These are phyloP conservation scores for Penicillium silybi DNA, from an alignment of 495 filamentous ascomycete genomes.

Conservation along the genomic window DNA sequence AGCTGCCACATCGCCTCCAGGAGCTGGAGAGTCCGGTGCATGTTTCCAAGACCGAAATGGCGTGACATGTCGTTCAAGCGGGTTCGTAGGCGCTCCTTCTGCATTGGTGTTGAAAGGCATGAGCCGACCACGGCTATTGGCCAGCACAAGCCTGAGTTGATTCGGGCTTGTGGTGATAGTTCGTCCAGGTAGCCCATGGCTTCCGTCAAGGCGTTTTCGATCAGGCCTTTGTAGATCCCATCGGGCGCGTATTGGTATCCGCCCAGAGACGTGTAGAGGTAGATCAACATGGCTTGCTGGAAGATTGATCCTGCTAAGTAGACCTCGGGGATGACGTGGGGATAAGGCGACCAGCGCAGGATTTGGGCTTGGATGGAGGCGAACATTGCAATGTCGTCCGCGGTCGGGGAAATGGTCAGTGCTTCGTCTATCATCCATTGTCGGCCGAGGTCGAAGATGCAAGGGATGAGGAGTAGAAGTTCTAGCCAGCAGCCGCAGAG, in stretches of 20 bases:
- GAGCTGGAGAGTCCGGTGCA: conserved; percentile 32
- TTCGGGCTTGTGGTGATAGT: conserved; percentile 25
- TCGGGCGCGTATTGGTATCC: conserved; percentile 23
- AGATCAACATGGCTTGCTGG: conserved; percentile 36
- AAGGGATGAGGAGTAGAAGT: conserved; percentile 31
- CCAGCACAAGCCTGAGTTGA: conserved; percentile 39
- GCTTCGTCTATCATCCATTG: conserved; percentile 34
- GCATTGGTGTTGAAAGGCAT: conserved; percentile 19
- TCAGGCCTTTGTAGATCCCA: conserved; percentile 31
- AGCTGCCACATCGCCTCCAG: conserved; percentile 36
- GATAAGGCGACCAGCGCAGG: conserved; percentile 31
- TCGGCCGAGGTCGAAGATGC: conserved; percentile 38
- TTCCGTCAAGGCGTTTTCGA: conserved; percentile 27
- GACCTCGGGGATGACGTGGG: conserved; percentile 30
- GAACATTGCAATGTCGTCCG: conserved; percentile 38
- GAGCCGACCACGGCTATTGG: conserved; percentile 37
- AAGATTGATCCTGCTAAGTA: conserved; percentile 33
- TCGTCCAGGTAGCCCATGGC: conserved; percentile 28
- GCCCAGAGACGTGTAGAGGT: conserved; percentile 31
- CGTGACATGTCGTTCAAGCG: conserved; percentile 25
- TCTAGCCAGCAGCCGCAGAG: conserved; percentile 38
- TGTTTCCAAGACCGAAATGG: conserved; percentile 35
- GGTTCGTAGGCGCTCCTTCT: conserved; percentile 19
- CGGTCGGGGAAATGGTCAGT: conserved; percentile 21
- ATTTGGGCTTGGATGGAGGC: conserved; percentile 36